These are phyloP conservation scores for Alternaria sp. DNA, from an alignment of 2,329 filamentous ascomycete species.

Conservation along the genomic window DNA sequence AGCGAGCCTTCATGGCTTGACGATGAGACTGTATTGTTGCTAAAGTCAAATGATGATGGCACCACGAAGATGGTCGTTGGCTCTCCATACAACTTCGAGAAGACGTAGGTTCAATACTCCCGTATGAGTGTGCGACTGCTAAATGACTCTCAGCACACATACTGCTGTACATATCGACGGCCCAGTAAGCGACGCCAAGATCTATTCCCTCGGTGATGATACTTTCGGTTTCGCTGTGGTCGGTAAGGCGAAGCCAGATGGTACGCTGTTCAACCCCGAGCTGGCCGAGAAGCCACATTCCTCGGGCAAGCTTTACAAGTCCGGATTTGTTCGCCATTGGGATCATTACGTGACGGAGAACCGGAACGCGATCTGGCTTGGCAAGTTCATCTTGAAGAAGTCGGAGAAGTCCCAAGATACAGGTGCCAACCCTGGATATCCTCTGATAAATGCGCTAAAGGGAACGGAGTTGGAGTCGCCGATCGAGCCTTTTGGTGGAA, in stretches of 20 bases:
- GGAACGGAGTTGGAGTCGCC: conserved; percentile 68
- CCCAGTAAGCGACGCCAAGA: conserved; percentile 57
- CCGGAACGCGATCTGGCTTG: conserved; percentile 76
- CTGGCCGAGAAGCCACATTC: conserved; percentile 66
- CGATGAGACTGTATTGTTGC: conserved; percentile 67
- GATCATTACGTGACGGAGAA: conserved; percentile 75
- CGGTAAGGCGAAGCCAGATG: conserved; percentile 71
- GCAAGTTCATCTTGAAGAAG: conserved; percentile 56
- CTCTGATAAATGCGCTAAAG: conserved; percentile 69
- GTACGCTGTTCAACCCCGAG: conserved; percentile 71
- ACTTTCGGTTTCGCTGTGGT: conserved; percentile 56
- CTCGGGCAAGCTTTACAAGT: conserved; percentile 73
- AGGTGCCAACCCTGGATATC: conserved; percentile 10
- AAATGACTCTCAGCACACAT: conserved; percentile 43
- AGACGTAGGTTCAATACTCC: conserved; percentile 29
- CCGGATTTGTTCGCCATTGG: conserved; percentile 83
- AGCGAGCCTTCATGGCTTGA: conserved; percentile 80
- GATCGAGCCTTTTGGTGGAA: conserved; percentile 78
- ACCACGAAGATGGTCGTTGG: conserved; percentile 49
- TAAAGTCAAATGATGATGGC: conserved; percentile 53
- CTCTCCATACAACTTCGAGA: conserved; percentile 37
- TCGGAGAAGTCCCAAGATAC: conserved; percentile 1
- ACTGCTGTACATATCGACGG: conserved; percentile 52
- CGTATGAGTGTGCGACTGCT: not conserved
- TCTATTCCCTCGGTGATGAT: conserved; percentile 45